Evolutionary conservation across 495 filamentous ascomycete species (phyloP).

Genomic region (Hypomontagnella monticulosa): DNA sequence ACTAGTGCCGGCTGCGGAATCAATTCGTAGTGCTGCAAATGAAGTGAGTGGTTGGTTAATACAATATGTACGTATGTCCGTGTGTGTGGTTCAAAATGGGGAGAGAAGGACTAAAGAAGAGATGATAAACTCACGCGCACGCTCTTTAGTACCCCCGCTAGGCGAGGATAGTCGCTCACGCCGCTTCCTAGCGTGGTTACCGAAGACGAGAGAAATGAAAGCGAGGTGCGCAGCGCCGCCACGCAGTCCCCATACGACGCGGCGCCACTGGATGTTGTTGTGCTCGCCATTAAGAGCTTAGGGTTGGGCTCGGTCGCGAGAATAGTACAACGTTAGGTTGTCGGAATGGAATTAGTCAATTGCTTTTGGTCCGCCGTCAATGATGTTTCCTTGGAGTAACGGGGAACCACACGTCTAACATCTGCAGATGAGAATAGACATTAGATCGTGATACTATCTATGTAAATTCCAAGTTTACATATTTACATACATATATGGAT

Average conservation of each 20-base stretch:
- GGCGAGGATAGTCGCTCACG: conserved; percentile 58
- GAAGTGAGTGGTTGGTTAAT: neutral
- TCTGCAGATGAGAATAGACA: too few relatives aligned
- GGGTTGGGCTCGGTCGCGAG: neutral
- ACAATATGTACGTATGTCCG: neutral
- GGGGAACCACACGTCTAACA: too few relatives aligned
- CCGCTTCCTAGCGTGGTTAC: conserved; percentile 56
- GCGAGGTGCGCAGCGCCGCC: conserved; percentile 57
- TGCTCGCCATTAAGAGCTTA: conserved; percentile 18
- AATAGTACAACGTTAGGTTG: too few relatives aligned
- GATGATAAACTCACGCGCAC: conserved; percentile 51
- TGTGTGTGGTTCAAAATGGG: neutral
- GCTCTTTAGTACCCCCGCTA: conserved; percentile 57
- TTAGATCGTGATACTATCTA: too few relatives aligned
- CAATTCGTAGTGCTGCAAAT: conserved; percentile 62
- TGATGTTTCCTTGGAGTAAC: too few relatives aligned
- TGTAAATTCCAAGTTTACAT: too few relatives aligned
- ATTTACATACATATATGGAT: too few relatives aligned
- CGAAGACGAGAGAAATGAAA: conserved; percentile 62
- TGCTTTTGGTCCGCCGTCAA: too few relatives aligned
- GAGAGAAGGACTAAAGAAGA: neutral
- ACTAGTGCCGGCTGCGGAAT: conserved; percentile 61
- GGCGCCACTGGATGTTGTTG: conserved; percentile 34
- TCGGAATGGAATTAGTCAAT: too few relatives aligned
- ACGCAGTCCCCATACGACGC: conserved; percentile 58